Base-by-base conservation (phyloP, 2,329 filamentous ascomycete genomes). In the Penicillium decumbens region DNA sequence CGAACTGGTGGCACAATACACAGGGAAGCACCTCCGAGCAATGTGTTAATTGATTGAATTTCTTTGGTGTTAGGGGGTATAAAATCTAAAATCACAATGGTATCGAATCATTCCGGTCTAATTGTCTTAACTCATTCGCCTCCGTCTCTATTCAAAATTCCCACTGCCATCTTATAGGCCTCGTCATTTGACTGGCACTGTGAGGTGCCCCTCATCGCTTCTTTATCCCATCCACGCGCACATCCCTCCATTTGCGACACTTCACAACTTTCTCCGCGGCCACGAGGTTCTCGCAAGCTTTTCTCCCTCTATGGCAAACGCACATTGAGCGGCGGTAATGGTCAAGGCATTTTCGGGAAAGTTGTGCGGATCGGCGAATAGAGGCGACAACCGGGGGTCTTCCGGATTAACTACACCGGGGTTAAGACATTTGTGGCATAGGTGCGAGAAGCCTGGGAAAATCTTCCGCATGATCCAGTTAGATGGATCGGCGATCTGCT, bases 171-270 rank as follows among this genome's bases (percentile, higher is more conserved):
- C 4, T 42, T 53, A 57, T 72, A 71, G 8, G 59, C 62, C 49
- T 64, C 55, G 10, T 65, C 59, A 46, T 60, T 67, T 9, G 53
- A 56, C 18, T 57, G 39, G 44, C 55, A 59, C 30, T 65, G 49
- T 15, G 52, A 45, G 1, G 58, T 62, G 12, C 65, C 69, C 30
- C 56, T 51, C 29, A 60, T 49, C 0, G 53, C 54, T 28, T 59
- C 51, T 55, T 72, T 72, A 51, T 72, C 70, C 57, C 64, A 73
- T 3, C 59, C 70, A 59, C 74, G 71, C 12, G 58, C 60, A 43
- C 63, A 64, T 3, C 57, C 59, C 3, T 66, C 51, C 48, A 68
- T 61, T 37, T 58, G 39, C 66, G 62, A 49, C 49, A 48, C 10
- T 59, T 28, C 2, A 59, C 54, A 10, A 45, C 29, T 33, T 54